Conservation (phyloP, 768 basidiomycete genomes). For the Pleurotus platypus region DNA sequence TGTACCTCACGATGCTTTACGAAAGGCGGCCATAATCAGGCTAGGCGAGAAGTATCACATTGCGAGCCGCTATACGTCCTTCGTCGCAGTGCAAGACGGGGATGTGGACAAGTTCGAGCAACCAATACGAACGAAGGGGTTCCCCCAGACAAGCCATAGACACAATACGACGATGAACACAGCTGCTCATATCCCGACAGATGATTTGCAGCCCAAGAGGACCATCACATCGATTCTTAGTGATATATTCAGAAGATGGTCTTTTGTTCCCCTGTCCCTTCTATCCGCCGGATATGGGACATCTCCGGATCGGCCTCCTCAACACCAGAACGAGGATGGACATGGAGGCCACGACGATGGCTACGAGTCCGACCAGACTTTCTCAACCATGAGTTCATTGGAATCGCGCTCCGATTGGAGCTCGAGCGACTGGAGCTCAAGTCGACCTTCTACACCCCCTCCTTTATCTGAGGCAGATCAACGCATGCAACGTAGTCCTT, state of each 20-base stretch:
- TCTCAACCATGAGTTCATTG: slow-evolving; percentile 50
- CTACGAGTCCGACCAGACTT: slow-evolving; percentile 27
- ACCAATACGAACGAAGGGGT: neutral
- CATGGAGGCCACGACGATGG: slow-evolving; percentile 19
- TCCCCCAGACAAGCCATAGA: neutral
- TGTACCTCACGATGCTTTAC: slow-evolving; percentile 27
- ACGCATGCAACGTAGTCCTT: slow-evolving; percentile 12
- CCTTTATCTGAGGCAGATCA: slow-evolving; percentile 20
- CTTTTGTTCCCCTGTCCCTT: neutral
- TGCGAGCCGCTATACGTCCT: slow-evolving; percentile 50
- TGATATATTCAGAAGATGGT: neutral
- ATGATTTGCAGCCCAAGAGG: neutral
- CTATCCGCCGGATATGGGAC: neutral
- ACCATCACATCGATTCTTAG: neutral
- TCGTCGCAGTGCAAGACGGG: slow-evolving; percentile 44
- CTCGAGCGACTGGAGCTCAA: slow-evolving; percentile 28
- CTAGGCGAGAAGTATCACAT: slow-evolving; percentile 52
- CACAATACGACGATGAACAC: neutral
- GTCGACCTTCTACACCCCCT: slow-evolving; percentile 19
- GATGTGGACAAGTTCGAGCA: slow-evolving; percentile 19
- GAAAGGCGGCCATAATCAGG: slow-evolving; percentile 42
- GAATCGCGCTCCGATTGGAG: slow-evolving; percentile 29
- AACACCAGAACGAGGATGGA: neutral
- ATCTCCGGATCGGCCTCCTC: neutral
- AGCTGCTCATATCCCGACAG: neutral